These are phyloP conservation scores for Collybia sp. DNA, from an alignment of 768 basidiomycete species.

Conservation along the genomic window DNA sequence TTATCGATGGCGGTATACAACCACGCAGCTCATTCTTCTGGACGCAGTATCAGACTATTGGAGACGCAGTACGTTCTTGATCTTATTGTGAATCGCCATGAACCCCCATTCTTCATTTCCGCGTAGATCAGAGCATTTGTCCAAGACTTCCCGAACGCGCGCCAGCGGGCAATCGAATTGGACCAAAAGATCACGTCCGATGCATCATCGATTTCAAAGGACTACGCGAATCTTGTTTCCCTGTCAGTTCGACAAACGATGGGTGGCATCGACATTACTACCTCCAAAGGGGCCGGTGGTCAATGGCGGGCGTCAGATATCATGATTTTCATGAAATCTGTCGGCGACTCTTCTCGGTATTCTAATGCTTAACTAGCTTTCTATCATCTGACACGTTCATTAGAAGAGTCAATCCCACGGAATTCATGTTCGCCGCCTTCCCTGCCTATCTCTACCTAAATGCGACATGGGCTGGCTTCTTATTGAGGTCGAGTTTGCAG, in stretches of 20 bases:
- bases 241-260: conserved; percentile 52
- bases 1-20: conserved; percentile 33
- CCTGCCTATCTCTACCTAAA: conserved; percentile 51
- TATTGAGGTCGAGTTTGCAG: conserved; percentile 55
- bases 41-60: conserved; percentile 32
- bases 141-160: conserved; percentile 37
- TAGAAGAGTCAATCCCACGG: conserved; percentile 47
- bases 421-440: conserved; percentile 51
- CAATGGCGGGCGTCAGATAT: conserved; percentile 47
- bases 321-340: conserved; percentile 55
- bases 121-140: conserved; percentile 35
- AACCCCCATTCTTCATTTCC: neutral
- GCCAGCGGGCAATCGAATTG: conserved; percentile 38
- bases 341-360: neutral
- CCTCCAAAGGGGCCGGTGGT: conserved; percentile 40
- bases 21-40: conserved; percentile 39
- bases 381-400: neutral
- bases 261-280: conserved; percentile 49
- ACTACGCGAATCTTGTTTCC: conserved; percentile 46
- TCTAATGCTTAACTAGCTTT: conserved; percentile 1
- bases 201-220: conserved; percentile 40
- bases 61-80: conserved; percentile 23
- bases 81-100: neutral
- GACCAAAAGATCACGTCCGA: conserved; percentile 44
- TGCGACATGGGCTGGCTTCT: conserved; percentile 25